Evolutionary conservation across 352 stramenopile genomes (phyloP).

Genomic region (Globisporangium solare): DNA sequence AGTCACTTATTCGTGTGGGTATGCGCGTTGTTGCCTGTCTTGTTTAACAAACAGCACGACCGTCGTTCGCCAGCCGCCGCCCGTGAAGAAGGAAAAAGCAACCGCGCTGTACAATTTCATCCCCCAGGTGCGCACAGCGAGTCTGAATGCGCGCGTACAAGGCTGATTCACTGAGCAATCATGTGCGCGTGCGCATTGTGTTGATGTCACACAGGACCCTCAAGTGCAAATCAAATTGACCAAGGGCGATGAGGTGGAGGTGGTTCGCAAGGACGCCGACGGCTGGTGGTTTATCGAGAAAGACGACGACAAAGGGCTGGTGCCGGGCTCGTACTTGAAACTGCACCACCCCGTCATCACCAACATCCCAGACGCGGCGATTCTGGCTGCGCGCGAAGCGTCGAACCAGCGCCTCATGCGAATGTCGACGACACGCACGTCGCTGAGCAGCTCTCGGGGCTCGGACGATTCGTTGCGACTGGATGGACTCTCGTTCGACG

Average conservation of each 20-base stretch:
- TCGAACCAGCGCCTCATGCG: slow-evolving; percentile 74
- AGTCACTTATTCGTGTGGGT: neutral
- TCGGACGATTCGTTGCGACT: slow-evolving; percentile 25
- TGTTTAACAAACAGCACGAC: slow-evolving; percentile 7
- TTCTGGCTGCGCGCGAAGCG: slow-evolving; percentile 63
- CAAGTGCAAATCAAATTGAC: slow-evolving; percentile 59
- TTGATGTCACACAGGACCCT: slow-evolving; percentile 25
- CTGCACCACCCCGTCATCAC: slow-evolving; percentile 59
- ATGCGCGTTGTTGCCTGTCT: neutral
- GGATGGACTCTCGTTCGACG: slow-evolving; percentile 22
- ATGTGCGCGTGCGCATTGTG: too few relatives aligned
- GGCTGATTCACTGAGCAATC: neutral
- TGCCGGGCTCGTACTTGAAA: slow-evolving; percentile 70
- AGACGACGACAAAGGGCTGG: slow-evolving; percentile 71
- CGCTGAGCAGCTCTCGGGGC: slow-evolving; percentile 16
- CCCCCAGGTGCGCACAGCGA: slow-evolving; percentile 30
- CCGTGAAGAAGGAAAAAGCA: slow-evolving; percentile 53
- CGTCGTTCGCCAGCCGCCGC: slow-evolving; percentile 9
- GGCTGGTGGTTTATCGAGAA: slow-evolving; percentile 83
- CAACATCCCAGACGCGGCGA: slow-evolving; percentile 46
- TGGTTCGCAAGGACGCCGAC: slow-evolving; percentile 79
- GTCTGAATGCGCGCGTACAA: neutral
- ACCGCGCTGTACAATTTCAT: slow-evolving; percentile 77
- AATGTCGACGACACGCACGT: slow-evolving; percentile 27
- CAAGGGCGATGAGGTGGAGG: slow-evolving; percentile 68